These are phyloP conservation scores for Candida mattraensis DNA, from an alignment of 805 yeast species.

Conservation along the genomic window DNA sequence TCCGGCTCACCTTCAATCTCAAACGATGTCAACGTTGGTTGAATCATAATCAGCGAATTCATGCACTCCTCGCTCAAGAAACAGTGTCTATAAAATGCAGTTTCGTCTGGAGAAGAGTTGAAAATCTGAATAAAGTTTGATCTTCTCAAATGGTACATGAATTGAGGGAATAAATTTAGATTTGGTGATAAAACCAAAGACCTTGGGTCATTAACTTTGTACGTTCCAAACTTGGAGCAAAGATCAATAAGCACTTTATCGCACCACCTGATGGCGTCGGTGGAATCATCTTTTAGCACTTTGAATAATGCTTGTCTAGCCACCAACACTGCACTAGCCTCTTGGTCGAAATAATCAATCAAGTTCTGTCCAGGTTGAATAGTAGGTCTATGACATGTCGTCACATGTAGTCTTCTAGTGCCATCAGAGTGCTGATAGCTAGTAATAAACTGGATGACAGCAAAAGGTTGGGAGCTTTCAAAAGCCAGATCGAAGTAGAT, in stretches of 20 bases:
- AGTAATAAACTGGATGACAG: conserved; percentile 53
- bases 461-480: conserved; percentile 25
- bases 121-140: conserved; percentile 65
- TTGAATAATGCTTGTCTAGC: conserved; percentile 54
- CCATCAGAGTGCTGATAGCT: conserved; percentile 65
- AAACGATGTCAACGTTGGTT: conserved; percentile 63
- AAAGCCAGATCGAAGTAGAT: conserved; percentile 51
- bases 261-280: conserved; percentile 48
- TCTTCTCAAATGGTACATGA: conserved; percentile 64
- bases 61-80: conserved; percentile 60
- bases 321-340: conserved; percentile 62
- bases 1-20: conserved; percentile 58
- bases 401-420: conserved; percentile 56
- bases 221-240: conserved; percentile 48
- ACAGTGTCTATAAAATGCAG: conserved; percentile 61
- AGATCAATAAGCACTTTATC: conserved; percentile 48
- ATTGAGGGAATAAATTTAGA: conserved; percentile 62
- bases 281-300: conserved; percentile 37
- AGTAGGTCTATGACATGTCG: conserved; percentile 51
- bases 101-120: conserved; percentile 72
- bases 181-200: conserved; percentile 51
- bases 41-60: conserved; percentile 65
- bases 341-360: conserved; percentile 60
- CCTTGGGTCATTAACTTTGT: conserved; percentile 43
- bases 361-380: conserved; percentile 39